Evolutionary conservation across 2,329 filamentous ascomycete species (phyloP), one percentile per base, ranked within the genome.

Genomic region (Akanthomyces uredinophilus): DNA sequence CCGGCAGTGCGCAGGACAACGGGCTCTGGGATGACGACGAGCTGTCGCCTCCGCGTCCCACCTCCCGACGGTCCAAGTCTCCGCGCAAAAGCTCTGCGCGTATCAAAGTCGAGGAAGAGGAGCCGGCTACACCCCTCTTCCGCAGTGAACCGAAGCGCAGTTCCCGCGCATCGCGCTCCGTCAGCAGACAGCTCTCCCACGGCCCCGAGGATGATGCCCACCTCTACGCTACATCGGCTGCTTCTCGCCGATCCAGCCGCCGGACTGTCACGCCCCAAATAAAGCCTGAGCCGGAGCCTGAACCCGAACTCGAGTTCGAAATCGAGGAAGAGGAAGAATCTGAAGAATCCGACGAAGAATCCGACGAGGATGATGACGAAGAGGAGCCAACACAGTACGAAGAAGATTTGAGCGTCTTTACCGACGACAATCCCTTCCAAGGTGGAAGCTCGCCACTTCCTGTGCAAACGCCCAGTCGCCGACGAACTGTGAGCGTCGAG

Each of bases 341-440:
- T 4, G 79, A 81, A 5, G 81, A 82, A 16, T 47, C 49, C 20
- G 53, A 54, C 46, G 87, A 81, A 68, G 86, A 87, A n/a, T n/a
- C n/a, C n/a, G 96, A 64, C 18, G 66, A 65, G 5, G 66, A 66
- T 5, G 60, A 32, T 61, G 65, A 32, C n/a, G 73, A 77, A 43
- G 79, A 81, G 5, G 81, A 82, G 22, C 18, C 47, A 16, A 55
- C 59, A 10, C 46, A 46, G 16, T 62, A 62, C 24, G 75, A 78
- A 44, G 81, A 83, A 7, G 82, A 83, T 39, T 65, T 67, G 39
- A 89, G 82, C 69, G 88, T 90, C 37, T 98, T 98, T 74, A 92
- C 89, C 1, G 84, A 88, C 67, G 92, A 97, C 60, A 98, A 98
- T 70, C 93, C 94, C 0, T 98, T 98, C 72, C 94, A 98, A 73